Evolutionary conservation across 768 basidiomycete genomes (phyloP), one percentile per base, ranked within the genome.

Genomic region (Cyathus striatus): DNA sequence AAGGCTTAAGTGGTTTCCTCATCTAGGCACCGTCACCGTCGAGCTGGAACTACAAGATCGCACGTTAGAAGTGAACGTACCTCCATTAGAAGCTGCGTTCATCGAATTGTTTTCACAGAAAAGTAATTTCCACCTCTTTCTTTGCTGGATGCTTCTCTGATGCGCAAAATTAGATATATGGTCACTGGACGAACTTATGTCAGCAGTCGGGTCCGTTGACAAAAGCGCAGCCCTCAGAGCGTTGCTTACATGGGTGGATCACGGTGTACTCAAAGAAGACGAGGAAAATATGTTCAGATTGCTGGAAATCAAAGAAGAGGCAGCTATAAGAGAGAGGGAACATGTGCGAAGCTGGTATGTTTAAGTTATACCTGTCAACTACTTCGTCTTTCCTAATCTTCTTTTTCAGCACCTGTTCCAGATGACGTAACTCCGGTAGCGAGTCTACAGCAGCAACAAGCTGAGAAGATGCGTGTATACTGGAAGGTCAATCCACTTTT

Each of bases 11-110:
- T 98, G 91, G 86, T 60, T 97, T 5, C 85, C 91, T 7, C 86
- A 94, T 56, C 76, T 96, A 10, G 95, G 96, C 0, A 89, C 83
- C 2, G 79, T 95, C 27, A 73, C 79, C 25, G 60, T 99, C 40
- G 82, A 90, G 42, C 66, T 98, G 5, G 80, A 91, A 54, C 71
- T 98, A 2, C 74, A 83, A 52, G 95, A 97, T 58, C 83, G 91
- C 10, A 79, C 67, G 3, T 46, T 96, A 24, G 77, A 79, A 17
- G 78, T 78, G 3, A 83, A 90, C 33, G 90, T 90, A 3, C 81
- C 83, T 1, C 90, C 93, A 0, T 62, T 98, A 16, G 94, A 98
- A 57, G 96, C 95, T 6, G 86, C 90, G 1, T 79, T 95, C 46
- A 81, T 94, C 38, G 91, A 94, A 52, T 68, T 90, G 3, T 96